Conservation (phyloP, 176 grass and related monocot species). For the Rhynchospora tenuis region DNA sequence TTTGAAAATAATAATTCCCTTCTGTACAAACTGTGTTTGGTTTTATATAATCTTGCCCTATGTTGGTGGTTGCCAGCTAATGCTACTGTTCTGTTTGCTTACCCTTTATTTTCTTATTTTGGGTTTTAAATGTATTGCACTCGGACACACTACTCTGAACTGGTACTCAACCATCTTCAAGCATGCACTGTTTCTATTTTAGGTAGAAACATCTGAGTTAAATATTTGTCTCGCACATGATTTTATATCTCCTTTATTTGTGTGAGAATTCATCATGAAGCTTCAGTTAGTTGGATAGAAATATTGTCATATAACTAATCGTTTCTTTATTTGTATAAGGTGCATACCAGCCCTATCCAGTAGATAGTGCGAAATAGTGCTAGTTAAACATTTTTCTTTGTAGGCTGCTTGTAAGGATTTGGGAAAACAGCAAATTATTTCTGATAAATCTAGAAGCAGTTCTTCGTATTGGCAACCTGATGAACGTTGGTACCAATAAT, state of each 20-base stretch:
- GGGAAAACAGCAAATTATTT: conserved; percentile 76
- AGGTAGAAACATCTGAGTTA: not conserved
- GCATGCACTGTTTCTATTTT: not conserved
- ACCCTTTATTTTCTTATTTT: not conserved
- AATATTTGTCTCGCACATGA: not conserved
- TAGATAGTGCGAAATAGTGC: not conserved
- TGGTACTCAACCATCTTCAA: not conserved
- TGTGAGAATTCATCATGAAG: not conserved
- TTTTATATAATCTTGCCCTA: too few relatives aligned
- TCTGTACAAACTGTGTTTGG: too few relatives aligned
- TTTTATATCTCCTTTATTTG: not conserved
- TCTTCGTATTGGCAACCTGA: conserved; percentile 81
- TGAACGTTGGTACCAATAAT: conserved; percentile 98
- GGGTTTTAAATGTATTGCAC: not conserved
- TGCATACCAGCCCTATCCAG: not conserved
- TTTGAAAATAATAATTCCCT: too few relatives aligned
- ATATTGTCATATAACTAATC: not conserved
- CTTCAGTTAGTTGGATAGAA: not conserved
- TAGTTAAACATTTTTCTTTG: not conserved
- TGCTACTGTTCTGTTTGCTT: not conserved
- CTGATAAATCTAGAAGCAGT: conserved; percentile 90
- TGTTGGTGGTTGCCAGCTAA: not conserved
- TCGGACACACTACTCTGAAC: not conserved
- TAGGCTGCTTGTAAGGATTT: conserved; percentile 94
- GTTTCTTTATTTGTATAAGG: not conserved